A percentile compares a stretch with the other conserved stretches of the same genome.
phyloP scores from a whole-genome alignment of 345 rosid genomes.

The Sisymbrium altissimum region DNA sequence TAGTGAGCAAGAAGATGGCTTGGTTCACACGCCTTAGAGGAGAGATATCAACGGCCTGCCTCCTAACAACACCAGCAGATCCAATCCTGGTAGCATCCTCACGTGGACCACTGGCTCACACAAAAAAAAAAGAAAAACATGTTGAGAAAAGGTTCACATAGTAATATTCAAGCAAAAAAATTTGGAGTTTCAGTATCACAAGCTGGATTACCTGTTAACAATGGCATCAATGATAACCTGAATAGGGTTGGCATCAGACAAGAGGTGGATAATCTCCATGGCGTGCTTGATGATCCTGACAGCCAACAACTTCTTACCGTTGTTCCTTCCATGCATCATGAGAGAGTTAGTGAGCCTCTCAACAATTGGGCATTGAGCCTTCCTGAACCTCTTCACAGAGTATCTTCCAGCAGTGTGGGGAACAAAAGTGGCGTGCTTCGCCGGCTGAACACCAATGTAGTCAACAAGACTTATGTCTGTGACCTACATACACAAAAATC shows the following conservation, averaged over 20 bases:
- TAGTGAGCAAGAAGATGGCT: constrained; percentile 77
- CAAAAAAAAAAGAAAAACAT: not conserved
- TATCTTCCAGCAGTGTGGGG: constrained; percentile 97
- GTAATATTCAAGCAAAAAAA: not conserved
- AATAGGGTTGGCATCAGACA: constrained; percentile 80
- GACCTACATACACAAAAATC: constrained; percentile 49
- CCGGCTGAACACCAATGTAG: constrained; percentile 67
- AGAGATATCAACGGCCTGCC: constrained; percentile 97
- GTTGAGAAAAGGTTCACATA: not conserved
- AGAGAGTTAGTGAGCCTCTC: constrained; percentile 94
- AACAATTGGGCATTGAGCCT: constrained; percentile 93
- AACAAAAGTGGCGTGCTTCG: constrained; percentile 81
- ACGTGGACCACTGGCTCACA: constrained; percentile 70
- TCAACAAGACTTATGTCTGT: constrained; percentile 65
- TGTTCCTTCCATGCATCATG: constrained; percentile 96
- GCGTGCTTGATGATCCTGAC: constrained; percentile 84
- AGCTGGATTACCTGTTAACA: constrained; percentile 59
- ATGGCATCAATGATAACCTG: constrained; percentile 91
- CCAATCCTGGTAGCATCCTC: constrained; percentile 98
- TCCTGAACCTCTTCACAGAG: constrained; percentile 89
- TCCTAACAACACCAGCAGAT: constrained; percentile 97
- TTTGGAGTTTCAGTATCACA: not conserved
- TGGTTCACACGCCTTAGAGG: constrained; percentile 91
- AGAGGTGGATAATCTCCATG: constrained; percentile 86
- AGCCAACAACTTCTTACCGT: constrained; percentile 89